phyloP scores from a whole-genome alignment of 2,329 filamentous ascomycete genomes.

The Xylariaceae sp. region DNA sequence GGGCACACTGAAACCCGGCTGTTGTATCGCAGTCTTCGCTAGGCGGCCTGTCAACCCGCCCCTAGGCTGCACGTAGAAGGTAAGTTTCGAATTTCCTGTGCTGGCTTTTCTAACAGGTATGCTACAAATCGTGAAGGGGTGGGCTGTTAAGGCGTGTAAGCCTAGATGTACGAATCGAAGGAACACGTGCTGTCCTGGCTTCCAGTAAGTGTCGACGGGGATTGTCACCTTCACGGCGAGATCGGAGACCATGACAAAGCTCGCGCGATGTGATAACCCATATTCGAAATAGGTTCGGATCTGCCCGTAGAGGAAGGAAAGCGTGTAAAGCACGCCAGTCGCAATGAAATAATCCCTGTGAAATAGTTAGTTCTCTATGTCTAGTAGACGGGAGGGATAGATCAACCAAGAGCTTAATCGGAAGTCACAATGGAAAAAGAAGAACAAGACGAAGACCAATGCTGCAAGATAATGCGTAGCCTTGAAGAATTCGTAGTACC shows the following conservation, averaged over 20 bases:
- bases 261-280: slow-evolving; percentile 49
- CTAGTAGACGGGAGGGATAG: background rate
- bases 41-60: slow-evolving; percentile 54
- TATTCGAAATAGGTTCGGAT: slow-evolving; percentile 52
- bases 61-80: slow-evolving; percentile 56
- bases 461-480: slow-evolving; percentile 55
- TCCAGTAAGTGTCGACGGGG: slow-evolving; percentile 49
- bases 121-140: slow-evolving; percentile 61
- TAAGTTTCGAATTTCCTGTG: slow-evolving; percentile 41
- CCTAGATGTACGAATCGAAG: slow-evolving; percentile 53
- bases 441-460: slow-evolving; percentile 58
- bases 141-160: slow-evolving; percentile 47
- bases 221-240: slow-evolving; percentile 47
- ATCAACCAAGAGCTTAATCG: slow-evolving; percentile 54
- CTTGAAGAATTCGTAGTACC: slow-evolving; percentile 65
- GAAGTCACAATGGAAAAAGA: slow-evolving; percentile 64
- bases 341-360: slow-evolving; percentile 63
- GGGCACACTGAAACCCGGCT: slow-evolving; percentile 41
- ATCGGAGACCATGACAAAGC: slow-evolving; percentile 43
- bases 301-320: slow-evolving; percentile 49
- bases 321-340: slow-evolving; percentile 53
- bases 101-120: slow-evolving; percentile 37
- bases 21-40: slow-evolving; percentile 41
- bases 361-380: slow-evolving; percentile 1
- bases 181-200: slow-evolving; percentile 58